Evolutionary conservation across 2,329 filamentous ascomycete genomes (phyloP), one percentile per base, ranked within the genome.

Genomic region (Madurella fahalii): DNA sequence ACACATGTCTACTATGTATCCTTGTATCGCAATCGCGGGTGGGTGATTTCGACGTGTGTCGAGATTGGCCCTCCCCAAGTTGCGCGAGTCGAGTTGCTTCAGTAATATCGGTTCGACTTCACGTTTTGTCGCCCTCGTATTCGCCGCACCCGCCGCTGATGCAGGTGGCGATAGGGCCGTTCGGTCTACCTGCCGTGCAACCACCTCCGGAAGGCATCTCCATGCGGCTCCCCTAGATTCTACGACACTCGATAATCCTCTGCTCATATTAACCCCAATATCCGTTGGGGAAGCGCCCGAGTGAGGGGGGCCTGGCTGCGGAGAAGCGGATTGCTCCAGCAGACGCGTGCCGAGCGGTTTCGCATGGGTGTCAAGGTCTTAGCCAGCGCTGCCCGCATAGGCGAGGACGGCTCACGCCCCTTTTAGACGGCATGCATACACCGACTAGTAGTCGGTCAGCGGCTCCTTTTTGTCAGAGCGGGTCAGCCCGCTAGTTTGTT

Each of bases 401-500:
- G 56, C 59, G 54, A 62, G 47, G 40, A 48, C 56, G 56, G 56
- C 48, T 56, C 34, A 31, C 41, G 15, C 39, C 57, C 53, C 18
- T 57, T 58, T 59, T 32, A 12, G 47, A 53, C 42, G 40, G 37
- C 52, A 39, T 51, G 60, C 61, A 61, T 57, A 58, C 56, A 63
- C 59, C 58, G 58, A 50, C 47, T 42, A n/a, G 41, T 34, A 45
- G 31, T 57, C 59, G 61, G 61, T 63, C 52, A 63, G 56, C 57
- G 59, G 58, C 59, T 59, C 57, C 55, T 58, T 40, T 32, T 52
- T 18, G 15, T 55, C 31, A 37, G 48, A 31, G 52, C 61, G 59
- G 61, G 49, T 48, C 54, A 59, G 37, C 49, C 59, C 58, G 56
- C 41, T 52, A 20, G 17, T 31, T 32, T 30, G 39, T 55, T 32